phyloP scores from a whole-genome alignment of 2,329 filamentous ascomycete genomes.

The Calycina herbarum region DNA sequence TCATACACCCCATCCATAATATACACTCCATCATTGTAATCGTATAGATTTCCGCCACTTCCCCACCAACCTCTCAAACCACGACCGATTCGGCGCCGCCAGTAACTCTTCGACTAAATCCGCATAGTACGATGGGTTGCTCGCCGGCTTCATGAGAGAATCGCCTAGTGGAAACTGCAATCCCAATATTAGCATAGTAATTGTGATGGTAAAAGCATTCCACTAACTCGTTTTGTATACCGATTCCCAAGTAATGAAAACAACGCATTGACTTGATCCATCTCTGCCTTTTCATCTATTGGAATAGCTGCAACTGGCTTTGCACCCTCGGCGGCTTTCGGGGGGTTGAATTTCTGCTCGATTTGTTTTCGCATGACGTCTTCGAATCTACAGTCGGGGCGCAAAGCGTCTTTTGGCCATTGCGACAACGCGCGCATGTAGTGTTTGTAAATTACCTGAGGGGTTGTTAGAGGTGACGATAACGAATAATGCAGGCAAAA shows the following conservation, averaged over 20 bases:
- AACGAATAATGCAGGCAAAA: neutral
- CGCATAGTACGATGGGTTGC: slow-evolving; percentile 64
- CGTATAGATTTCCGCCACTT: slow-evolving; percentile 60
- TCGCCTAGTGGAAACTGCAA: slow-evolving; percentile 8
- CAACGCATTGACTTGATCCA: slow-evolving; percentile 59
- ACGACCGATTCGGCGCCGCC: slow-evolving; percentile 58
- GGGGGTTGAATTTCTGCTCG: slow-evolving; percentile 34
- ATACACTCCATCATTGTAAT: slow-evolving; percentile 44
- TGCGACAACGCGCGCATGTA: slow-evolving; percentile 52
- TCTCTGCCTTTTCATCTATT: slow-evolving; percentile 47
- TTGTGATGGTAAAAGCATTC: neutral
- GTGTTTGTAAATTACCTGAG: slow-evolving; percentile 47
- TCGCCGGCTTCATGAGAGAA: slow-evolving; percentile 54
- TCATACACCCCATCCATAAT: neutral
- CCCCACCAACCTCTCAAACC: slow-evolving; percentile 52
- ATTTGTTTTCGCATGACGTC: slow-evolving; percentile 52
- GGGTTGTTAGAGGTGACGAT: slow-evolving; percentile 4
- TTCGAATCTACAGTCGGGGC: slow-evolving; percentile 63
- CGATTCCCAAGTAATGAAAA: slow-evolving; percentile 60
- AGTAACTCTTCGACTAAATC: slow-evolving; percentile 63
- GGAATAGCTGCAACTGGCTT: slow-evolving; percentile 4
- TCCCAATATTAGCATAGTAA: neutral
- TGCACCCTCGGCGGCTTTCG: neutral
- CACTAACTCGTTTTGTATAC: slow-evolving; percentile 54
- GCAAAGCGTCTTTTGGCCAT: slow-evolving; percentile 65